These are phyloP conservation scores for Fusarium nanum DNA, from an alignment of 2,329 filamentous ascomycete genomes.

Conservation along the genomic window DNA sequence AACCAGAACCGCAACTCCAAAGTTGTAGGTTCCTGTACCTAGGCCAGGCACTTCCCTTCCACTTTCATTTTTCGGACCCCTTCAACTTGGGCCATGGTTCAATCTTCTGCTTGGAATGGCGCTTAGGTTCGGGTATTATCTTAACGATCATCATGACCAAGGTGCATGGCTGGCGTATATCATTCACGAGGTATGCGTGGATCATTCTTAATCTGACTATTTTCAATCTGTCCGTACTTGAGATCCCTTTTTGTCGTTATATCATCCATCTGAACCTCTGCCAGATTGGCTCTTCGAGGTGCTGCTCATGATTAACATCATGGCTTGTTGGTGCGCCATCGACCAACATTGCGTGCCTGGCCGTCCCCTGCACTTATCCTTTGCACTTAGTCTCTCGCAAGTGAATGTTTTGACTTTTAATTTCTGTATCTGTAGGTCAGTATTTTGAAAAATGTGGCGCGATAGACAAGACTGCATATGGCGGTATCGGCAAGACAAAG, in stretches of 20 bases:
- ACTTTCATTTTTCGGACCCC: conserved; percentile 4
- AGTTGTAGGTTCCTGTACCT: conserved; percentile 31
- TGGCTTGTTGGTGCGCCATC: conserved; percentile 19
- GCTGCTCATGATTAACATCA: conserved; percentile 22
- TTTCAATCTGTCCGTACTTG: conserved; percentile 19
- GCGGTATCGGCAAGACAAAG: background rate
- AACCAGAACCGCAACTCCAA: conserved; percentile 13
- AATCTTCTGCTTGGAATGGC: conserved; percentile 35
- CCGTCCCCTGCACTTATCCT: conserved; percentile 12
- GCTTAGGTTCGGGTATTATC: conserved; percentile 38
- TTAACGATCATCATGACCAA: conserved; percentile 47
- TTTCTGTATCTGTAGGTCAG: background rate
- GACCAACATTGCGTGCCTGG: conserved; percentile 36
- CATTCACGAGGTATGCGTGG: conserved; percentile 52
- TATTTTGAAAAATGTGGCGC: background rate
- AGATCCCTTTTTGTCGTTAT: conserved; percentile 12
- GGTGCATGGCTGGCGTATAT: conserved; percentile 49
- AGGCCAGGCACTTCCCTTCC: conserved; percentile 38
- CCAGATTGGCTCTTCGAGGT: conserved; percentile 3
- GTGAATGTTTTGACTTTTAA: conserved; percentile 6
- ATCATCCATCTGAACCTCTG: conserved; percentile 7
- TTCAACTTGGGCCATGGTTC: conserved; percentile 14
- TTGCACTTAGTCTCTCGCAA: background rate
- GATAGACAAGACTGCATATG: background rate
- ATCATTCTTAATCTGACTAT: conserved; percentile 44